Conservation (phyloP, 345 rosid species). For the Ceriops decandra region DNA sequence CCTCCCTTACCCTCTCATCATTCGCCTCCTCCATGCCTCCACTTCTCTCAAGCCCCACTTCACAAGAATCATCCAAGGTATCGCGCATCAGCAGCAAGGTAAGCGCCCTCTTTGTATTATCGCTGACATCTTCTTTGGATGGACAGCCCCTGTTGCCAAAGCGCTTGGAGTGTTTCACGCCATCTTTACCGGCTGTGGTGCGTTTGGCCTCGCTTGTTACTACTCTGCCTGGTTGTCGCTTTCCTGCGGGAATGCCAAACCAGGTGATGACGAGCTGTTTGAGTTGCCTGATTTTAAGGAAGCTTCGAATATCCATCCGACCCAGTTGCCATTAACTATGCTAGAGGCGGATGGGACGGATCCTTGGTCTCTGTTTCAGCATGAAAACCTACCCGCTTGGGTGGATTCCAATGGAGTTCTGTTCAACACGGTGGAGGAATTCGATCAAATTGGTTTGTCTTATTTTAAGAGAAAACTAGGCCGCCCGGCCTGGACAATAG, state of each 20-base stretch:
- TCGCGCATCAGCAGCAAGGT: conserved; percentile 10
- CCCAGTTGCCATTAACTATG: conserved; percentile 43
- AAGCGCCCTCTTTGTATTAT: conserved; percentile 39
- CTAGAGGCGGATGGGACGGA: conserved; percentile 50
- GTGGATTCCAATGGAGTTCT: conserved; percentile 45
- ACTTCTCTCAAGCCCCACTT: conserved; percentile 45
- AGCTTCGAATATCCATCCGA: conserved; percentile 41
- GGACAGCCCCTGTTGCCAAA: conserved; percentile 51
- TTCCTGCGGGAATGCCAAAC: conserved; percentile 28
- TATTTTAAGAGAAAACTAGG: conserved; percentile 48
- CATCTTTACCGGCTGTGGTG: conserved; percentile 43
- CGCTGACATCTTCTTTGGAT: conserved; percentile 58
- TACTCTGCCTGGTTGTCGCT: conserved; percentile 51
- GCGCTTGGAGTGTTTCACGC: conserved; percentile 51
- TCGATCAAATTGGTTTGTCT: conserved; percentile 44
- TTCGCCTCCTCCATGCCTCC: conserved; percentile 53
- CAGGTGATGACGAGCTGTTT: conserved; percentile 41
- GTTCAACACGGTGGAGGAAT: conserved; percentile 58
- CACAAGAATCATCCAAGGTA: conserved; percentile 26
- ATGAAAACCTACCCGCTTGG: conserved; percentile 41
- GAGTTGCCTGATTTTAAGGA: conserved; percentile 49
- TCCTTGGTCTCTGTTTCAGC: conserved; percentile 43
- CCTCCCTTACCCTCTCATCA: conserved; percentile 58
- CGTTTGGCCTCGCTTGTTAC: conserved; percentile 57
- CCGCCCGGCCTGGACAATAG: conserved; percentile 49